Evolutionary conservation across 208 protist genomes (phyloP).

Genomic region (Wallacemonas sp.): DNA sequence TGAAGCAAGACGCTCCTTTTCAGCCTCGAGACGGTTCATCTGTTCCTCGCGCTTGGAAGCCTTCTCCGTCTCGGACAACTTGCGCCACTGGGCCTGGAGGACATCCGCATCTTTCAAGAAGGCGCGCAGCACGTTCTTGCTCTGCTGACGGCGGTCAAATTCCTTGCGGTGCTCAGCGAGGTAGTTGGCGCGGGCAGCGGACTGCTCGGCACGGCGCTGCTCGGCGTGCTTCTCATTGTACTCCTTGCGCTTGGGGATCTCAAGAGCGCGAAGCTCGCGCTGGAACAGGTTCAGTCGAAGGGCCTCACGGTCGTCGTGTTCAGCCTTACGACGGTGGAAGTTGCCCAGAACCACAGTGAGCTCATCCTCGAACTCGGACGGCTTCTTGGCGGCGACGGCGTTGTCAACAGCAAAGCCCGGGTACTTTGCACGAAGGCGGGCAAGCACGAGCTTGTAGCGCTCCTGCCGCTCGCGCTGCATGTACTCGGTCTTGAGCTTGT

Average conservation of each 20-base stretch:
- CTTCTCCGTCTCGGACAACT: constrained; percentile 38
- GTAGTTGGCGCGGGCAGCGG: constrained; percentile 58
- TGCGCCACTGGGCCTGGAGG: constrained; percentile 59
- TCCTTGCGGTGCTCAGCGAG: constrained; percentile 78
- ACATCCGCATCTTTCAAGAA: constrained; percentile 59
- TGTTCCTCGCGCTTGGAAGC: constrained; percentile 80
- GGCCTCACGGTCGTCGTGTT: constrained; percentile 55
- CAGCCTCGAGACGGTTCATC: constrained; percentile 63
- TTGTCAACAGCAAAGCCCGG: constrained; percentile 63
- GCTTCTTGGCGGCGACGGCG: constrained; percentile 47
- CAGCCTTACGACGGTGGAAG: constrained; percentile 46
- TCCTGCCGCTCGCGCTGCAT: constrained; percentile 60
- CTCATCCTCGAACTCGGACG: constrained; percentile 67
- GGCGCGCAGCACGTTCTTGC: constrained; percentile 51
- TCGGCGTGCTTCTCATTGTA: constrained; percentile 52
- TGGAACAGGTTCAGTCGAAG: constrained; percentile 74
- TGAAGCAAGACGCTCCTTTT: constrained; percentile 57
- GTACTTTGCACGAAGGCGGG: constrained; percentile 71
- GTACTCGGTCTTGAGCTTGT: constrained; percentile 54
- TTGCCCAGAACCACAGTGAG: constrained; percentile 54
- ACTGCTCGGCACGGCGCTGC: constrained; percentile 50
- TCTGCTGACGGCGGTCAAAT: constrained; percentile 70
- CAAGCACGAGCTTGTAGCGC: constrained; percentile 57
- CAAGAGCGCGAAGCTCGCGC: constrained; percentile 57
- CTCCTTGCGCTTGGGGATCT: constrained; percentile 71